Evolutionary conservation across 2,329 filamentous ascomycete species (phyloP).

Genomic region (Verticillium nonalfalfae): DNA sequence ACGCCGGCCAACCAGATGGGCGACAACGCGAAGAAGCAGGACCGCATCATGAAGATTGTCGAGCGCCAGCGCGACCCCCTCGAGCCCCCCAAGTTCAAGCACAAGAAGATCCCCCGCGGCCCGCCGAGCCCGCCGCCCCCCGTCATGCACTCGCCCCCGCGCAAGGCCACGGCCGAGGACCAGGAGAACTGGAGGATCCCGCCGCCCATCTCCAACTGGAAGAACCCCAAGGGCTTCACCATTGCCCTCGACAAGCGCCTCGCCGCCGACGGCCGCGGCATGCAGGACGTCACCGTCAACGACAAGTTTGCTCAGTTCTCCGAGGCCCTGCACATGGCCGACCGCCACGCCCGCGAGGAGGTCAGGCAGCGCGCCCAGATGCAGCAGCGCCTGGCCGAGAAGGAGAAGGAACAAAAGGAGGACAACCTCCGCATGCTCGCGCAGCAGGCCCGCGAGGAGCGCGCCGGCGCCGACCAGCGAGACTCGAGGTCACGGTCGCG

Average conservation of each 20-base stretch:
- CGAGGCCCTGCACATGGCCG: slow-evolving; percentile 89
- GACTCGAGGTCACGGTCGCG: slow-evolving; percentile 28
- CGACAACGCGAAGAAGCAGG: slow-evolving; percentile 75
- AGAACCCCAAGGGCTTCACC: slow-evolving; percentile 98
- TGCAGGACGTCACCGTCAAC: slow-evolving; percentile 94
- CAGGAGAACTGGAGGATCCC: slow-evolving; percentile 91
- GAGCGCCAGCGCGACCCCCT: slow-evolving; percentile 86
- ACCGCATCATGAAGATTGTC: slow-evolving; percentile 98
- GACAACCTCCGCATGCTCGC: slow-evolving; percentile 83
- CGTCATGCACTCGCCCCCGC: slow-evolving; percentile 88
- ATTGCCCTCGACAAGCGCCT: slow-evolving; percentile 92
- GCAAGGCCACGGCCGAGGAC: slow-evolving; percentile 93
- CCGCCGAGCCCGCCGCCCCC: slow-evolving; percentile 93
- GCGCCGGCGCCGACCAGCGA: slow-evolving; percentile 46
- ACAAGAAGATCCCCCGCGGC: slow-evolving; percentile 90
- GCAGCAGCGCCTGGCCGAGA: slow-evolving; percentile 94
- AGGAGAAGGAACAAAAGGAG: slow-evolving; percentile 92
- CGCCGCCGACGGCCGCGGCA: slow-evolving; percentile 82
- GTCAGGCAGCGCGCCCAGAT: slow-evolving; percentile 87
- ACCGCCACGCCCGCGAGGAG: slow-evolving; percentile 91
- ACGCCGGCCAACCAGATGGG: slow-evolving; percentile 98
- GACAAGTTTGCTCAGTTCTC: slow-evolving; percentile 98
- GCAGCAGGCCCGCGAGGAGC: slow-evolving; percentile 85
- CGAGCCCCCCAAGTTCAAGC: slow-evolving; percentile 99
- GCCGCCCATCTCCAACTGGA: slow-evolving; percentile 95